Base-by-base conservation (phyloP, 108 stramenopile genomes). In the Seminavis robusta region DNA sequence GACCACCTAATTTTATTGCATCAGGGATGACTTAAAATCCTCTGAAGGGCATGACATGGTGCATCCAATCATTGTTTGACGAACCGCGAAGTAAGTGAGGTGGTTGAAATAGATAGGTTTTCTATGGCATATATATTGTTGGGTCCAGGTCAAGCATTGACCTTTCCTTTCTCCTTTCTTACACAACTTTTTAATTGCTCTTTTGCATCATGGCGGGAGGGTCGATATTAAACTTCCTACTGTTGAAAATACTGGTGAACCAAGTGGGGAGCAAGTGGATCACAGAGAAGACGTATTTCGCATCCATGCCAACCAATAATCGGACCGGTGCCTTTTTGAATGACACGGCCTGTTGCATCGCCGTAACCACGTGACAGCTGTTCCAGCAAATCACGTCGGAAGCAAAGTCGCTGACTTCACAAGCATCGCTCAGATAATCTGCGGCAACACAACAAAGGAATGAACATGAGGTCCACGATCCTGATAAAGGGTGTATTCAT, bases 241-340 rank as follows among this genome's bases (percentile, higher is more conserved):
- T 7, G 30, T 29, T 25, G 27, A 52, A 52, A 19, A 16, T 34
- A 34, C 30, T 10, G 7, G 19, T 32, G 33, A 23, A 52, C 8
- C 51, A 52, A 34, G 36, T 52, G 44, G 65, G 65, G 11, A 58
- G 27, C 65, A 59, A 50, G 15, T 29, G 13, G 47, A 52, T 29
- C n/a, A 23, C 21, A 3, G 43, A 46, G n/a, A 59, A 10, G 16
- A 13, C 33, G 36, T 31, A 72, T 39, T 36, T 64, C 6, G 52
- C 47, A 45, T 72, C 71, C 59, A 59, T 59, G 28, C 71, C 71
- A 21, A 65, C 36, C 24, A 58, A 28, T 6, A 59, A 13, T 50
- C 49, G 56, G 21, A 32, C 56, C 6, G 65, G 56, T 20, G 65
- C 38, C 27, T 46, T 21, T 48, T 47, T 45, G 52, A 36, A 47